Evolutionary conservation across 495 filamentous ascomycete species (phyloP).

Genomic region (Terfezia claveryi): DNA sequence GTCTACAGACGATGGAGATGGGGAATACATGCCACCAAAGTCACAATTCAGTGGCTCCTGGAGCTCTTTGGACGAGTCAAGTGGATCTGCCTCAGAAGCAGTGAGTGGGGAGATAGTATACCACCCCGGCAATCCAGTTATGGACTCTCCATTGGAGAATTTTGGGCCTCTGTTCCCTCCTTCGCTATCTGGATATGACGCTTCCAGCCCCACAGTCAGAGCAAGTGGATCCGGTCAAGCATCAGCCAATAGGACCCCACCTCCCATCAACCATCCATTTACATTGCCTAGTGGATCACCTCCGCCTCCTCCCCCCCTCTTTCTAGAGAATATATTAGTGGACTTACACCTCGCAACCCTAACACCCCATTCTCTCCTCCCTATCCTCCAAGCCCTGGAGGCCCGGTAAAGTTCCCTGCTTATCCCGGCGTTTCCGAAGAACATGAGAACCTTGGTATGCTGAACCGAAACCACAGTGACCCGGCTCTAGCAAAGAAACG

Average conservation of each 20-base stretch:
- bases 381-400: not conserved
- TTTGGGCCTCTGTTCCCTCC: too few species aligned
- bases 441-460: not conserved
- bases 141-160: not conserved
- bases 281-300: too few species aligned
- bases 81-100: not conserved
- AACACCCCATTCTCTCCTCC: not conserved
- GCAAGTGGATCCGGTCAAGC: too few species aligned
- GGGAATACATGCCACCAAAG: not conserved
- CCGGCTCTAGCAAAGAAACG: not conserved
- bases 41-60: not conserved
- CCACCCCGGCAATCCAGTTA: not conserved
- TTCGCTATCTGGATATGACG: too few species aligned
- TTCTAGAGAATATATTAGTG: too few species aligned
- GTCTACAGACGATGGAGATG: not conserved
- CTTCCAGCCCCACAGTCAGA: too few species aligned
- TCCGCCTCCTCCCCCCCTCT: too few species aligned
- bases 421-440: not conserved
- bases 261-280: too few species aligned
- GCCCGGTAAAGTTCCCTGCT: not conserved
- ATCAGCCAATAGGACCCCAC: too few species aligned
- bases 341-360: too few species aligned
- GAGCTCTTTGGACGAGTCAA: not conserved
- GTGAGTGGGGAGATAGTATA: not conserved
- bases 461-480: not conserved